A percentile compares a stretch with the other conserved stretches of the same genome.
Conservation (phyloP, 202 grass and related monocot genomes). For the Musa balbisiana region DNA sequence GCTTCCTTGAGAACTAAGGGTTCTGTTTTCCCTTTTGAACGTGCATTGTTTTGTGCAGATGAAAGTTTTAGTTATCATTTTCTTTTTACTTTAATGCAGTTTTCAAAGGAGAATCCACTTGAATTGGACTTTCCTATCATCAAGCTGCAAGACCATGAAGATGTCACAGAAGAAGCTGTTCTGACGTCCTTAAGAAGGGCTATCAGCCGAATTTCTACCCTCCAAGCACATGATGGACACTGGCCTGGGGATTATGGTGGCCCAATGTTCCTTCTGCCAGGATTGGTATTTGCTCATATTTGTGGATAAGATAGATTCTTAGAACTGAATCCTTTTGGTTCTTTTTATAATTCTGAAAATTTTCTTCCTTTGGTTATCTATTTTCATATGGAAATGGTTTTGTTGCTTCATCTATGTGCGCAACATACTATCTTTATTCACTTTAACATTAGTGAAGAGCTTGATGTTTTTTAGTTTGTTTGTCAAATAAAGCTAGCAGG, state of each 20-base stretch:
- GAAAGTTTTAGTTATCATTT: not conserved
- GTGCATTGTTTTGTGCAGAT: not conserved
- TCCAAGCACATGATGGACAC: conserved; percentile 84
- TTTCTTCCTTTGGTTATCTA: not conserved
- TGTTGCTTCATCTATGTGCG: not conserved
- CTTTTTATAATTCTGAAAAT: not conserved
- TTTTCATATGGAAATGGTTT: not conserved
- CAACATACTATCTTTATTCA: not conserved
- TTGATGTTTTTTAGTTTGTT: not conserved
- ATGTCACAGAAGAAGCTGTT: conserved; percentile 58
- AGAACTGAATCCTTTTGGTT: not conserved
- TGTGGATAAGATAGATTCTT: not conserved
- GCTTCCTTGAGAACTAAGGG: not conserved
- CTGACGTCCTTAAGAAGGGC: conserved; percentile 49
- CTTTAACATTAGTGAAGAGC: not conserved
- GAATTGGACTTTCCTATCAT: conserved; percentile 51
- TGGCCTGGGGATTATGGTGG: conserved; percentile 92
- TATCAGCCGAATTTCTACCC: conserved; percentile 41
- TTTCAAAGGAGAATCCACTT: conserved; percentile 56
- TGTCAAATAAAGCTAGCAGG: not conserved
- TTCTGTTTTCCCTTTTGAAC: not conserved
- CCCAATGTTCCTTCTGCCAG: conserved; percentile 95
- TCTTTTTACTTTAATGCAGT: conserved; percentile 34
- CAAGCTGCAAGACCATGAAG: conserved; percentile 50
- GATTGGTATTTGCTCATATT: conserved; percentile 47